Base-by-base conservation (phyloP, 2,329 filamentous ascomycete genomes). In the Diaporthe sp. region DNA sequence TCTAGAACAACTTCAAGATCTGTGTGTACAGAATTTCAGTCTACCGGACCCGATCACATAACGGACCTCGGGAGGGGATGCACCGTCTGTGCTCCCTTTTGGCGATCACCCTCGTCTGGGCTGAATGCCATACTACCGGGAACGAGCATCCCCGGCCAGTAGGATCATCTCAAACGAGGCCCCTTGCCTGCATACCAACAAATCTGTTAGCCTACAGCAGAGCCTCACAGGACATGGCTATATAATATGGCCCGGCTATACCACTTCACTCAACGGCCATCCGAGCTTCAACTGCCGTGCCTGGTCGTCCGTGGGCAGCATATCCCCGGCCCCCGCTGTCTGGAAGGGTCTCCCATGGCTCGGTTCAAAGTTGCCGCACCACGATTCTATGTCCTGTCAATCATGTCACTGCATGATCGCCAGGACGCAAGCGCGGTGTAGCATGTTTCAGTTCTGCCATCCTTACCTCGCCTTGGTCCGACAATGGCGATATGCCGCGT, bases 241-340 rank as follows among this genome's bases (percentile, higher is more conserved):
- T 68, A 55, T 53, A 55, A 20, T 10, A 31, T 34, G 34, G 34
- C 49, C 49, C 65, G 42, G 47, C 47, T 55, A 55, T 68, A 53
- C n/a, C 65, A 53, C 22, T 39, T 37, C 63, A 37, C 44, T 51
- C 63, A 68, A 37, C 63, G 63, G 34, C 63, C 63, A 25, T 51
- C 44, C 44, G 47, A 68, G 31, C 63, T 25, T 68, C 65, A 68
- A 68, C 65, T 68, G 65, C 65, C 65, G 65, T 68, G 65, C 65
- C 65, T 53, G 63, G 31, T 28, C 47, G 4, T 17, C 28, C 31
- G 42, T 34, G 63, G 37, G 28, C 31, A 39, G 47, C 22, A 53
- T 20, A 22, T 22, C 10, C 44, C 63, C 63, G 53, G 63, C 15
- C 44, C 10, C 31, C 22, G 25, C 8, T 37, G 44, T 37, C 28